Conservation (phyloP, 2,329 filamentous ascomycete species). For the Ophidiomyces ophidiicola region DNA sequence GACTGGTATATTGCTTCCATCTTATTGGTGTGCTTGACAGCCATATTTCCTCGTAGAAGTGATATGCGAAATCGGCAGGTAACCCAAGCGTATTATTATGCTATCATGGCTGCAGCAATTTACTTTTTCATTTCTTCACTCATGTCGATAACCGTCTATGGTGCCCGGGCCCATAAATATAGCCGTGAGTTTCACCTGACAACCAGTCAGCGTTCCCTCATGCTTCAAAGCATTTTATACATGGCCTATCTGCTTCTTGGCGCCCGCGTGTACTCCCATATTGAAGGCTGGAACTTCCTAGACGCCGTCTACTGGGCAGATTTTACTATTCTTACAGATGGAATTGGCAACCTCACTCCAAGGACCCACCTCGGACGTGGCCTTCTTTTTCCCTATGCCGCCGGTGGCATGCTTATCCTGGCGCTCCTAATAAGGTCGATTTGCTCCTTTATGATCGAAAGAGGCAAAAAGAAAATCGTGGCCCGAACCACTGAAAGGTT, state of each 20-base stretch:
- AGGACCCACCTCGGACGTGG: slow-evolving; percentile 25
- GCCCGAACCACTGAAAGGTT: slow-evolving; percentile 27
- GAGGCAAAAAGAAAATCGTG: slow-evolving; percentile 28
- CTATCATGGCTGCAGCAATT: slow-evolving; percentile 44
- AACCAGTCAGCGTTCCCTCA: slow-evolving; percentile 42
- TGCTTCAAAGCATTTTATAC: slow-evolving; percentile 35
- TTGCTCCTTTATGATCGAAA: slow-evolving; percentile 28
- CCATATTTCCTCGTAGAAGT: slow-evolving; percentile 33
- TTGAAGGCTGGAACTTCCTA: slow-evolving; percentile 27
- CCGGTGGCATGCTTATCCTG: slow-evolving; percentile 27
- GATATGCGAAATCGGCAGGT: slow-evolving; percentile 36
- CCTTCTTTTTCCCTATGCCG: slow-evolving; percentile 26
- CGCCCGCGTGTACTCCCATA: slow-evolving; percentile 27
- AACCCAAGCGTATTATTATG: slow-evolving; percentile 49
- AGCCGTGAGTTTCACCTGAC: slow-evolving; percentile 46
- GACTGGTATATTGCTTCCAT: slow-evolving; percentile 46
- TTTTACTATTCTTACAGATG: slow-evolving; percentile 28
- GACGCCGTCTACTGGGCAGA: slow-evolving; percentile 28
- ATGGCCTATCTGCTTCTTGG: slow-evolving; percentile 31
- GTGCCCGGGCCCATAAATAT: slow-evolving; percentile 44
- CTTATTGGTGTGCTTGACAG: slow-evolving; percentile 43
- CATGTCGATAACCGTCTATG: slow-evolving; percentile 45
- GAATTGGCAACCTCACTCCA: slow-evolving; percentile 25
- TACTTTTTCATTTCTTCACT: slow-evolving; percentile 46
- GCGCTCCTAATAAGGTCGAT: slow-evolving; percentile 28